A percentile compares a stretch with the other conserved stretches of the same genome.
phyloP scores from a whole-genome alignment of 2,329 filamentous ascomycete genomes.

The Whalleya microplaca region DNA sequence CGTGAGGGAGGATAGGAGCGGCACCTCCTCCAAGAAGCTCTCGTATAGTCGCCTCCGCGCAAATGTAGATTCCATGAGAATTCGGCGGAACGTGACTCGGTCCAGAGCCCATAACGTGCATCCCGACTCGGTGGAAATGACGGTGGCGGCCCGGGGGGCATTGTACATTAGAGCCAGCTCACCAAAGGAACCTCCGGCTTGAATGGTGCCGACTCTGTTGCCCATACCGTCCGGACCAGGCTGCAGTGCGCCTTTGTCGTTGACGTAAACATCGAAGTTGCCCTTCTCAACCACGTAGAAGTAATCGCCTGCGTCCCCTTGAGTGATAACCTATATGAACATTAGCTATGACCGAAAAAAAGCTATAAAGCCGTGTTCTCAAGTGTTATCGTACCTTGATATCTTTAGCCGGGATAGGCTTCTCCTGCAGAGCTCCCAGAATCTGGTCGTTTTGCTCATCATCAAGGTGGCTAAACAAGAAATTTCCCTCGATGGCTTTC shows the following conservation, averaged over 20 bases:
- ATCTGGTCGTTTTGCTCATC: constrained; percentile 90
- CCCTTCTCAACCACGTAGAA: constrained; percentile 97
- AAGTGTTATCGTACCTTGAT: constrained; percentile 58
- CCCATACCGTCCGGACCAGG: constrained; percentile 83
- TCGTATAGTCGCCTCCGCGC: constrained; percentile 96
- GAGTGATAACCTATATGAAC: constrained; percentile 77
- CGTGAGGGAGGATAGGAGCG: constrained; percentile 79
- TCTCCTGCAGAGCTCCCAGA: constrained; percentile 88
- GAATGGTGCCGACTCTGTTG: constrained; percentile 77
- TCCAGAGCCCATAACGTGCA: constrained; percentile 94
- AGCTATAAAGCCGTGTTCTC: neutral
- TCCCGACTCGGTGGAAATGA: constrained; percentile 77
- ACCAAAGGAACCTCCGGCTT: constrained; percentile 90
- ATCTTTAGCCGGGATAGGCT: constrained; percentile 90
- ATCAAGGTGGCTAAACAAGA: constrained; percentile 91
- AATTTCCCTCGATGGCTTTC: constrained; percentile 83
- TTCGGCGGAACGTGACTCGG: constrained; percentile 93
- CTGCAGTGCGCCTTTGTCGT: constrained; percentile 75
- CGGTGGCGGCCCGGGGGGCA: constrained; percentile 90
- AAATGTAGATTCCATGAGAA: constrained; percentile 97
- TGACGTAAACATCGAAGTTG: constrained; percentile 88
- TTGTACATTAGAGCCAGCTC: constrained; percentile 99
- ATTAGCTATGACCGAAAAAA: constrained; percentile 27
- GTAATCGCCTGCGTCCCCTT: constrained; percentile 94
- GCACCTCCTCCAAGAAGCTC: constrained; percentile 92